Evolutionary conservation across 495 filamentous ascomycete species (phyloP), one percentile per base, ranked within the genome.

Genomic region (Amorphotheca resinae): DNA sequence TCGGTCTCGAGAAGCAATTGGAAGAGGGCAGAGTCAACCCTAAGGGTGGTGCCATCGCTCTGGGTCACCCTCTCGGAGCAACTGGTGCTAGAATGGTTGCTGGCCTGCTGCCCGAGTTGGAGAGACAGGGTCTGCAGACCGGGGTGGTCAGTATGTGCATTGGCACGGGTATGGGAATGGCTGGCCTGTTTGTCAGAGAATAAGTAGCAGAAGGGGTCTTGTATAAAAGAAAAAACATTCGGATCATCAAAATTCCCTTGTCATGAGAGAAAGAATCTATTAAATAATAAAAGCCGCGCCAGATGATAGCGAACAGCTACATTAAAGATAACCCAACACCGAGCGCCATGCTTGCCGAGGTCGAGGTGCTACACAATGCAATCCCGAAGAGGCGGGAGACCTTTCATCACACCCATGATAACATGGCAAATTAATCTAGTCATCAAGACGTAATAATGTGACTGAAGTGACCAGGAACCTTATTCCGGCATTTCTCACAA

Each of bases 151-250:
- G 79, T 59, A 87, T 93, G 85, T 93, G 86, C 62, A 77, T 93
- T 51, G 86, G 86, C 23, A 93, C 85, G 11, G 84, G 84, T n/a
- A 88, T 88, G 84, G 84, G 84, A 9, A 87, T 87, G 84, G 83
- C 82, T 15, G 82, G 81, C 20, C 67, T 89, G 56, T 86, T 88
- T 68, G 81, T 91, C 32, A 73, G 79, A 49, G 85, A 89, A 65
- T 87, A 75, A 63, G 32, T 2, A 2, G 17, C 16, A 30, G 26
- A 30, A 30, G 6, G 12, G 3, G 16, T 7, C 25, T 28, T 41
- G 37, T 37, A 30, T 33, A 37, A 9, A 48, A 44, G 14, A 22
- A 12, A 46, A 6, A n/a, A n/a, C n/a, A n/a, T n/a, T n/a, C n/a
- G n/a, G n/a, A n/a, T n/a, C n/a, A n/a, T n/a, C n/a, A n/a, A n/a